Conservation (phyloP, 768 basidiomycete species). For the Mycena venus region DNA sequence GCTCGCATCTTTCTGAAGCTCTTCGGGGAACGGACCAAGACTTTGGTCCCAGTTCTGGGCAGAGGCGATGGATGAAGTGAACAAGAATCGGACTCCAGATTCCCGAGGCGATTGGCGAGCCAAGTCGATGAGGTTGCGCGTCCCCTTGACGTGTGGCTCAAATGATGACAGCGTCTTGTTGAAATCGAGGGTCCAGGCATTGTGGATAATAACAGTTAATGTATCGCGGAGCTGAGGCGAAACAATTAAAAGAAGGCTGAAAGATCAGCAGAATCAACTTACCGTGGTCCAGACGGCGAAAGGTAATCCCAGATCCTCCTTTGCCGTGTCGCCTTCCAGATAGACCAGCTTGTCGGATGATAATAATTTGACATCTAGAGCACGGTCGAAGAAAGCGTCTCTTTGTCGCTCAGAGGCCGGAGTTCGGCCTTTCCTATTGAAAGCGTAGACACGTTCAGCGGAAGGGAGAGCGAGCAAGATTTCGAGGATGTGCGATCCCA, state of each 20-base stretch:
- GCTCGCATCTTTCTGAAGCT: conserved; percentile 41
- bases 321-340: conserved; percentile 52
- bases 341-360: conserved; percentile 47
- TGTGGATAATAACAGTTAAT: conserved; percentile 54
- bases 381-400: conserved; percentile 52
- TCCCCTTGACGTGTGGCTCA: conserved; percentile 54
- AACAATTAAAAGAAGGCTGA: conserved; percentile 5
- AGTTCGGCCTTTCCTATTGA: conserved; percentile 42
- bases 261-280: too few species aligned
- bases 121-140: conserved; percentile 51
- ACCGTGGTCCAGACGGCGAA: conserved; percentile 42
- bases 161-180: too few species aligned
- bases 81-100: too few species aligned
- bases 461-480: conserved; percentile 37
- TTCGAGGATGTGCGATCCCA: conserved; percentile 53
- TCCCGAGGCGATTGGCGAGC: conserved; percentile 11
- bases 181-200: too few species aligned
- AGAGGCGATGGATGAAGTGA: too few species aligned
- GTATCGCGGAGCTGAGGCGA: conserved; percentile 41
- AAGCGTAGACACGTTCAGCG: conserved; percentile 45
- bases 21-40: too few species aligned
- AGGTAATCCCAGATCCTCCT: conserved; percentile 43
- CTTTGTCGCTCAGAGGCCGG: too few species aligned
- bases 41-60: too few species aligned
- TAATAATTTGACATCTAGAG: conserved; percentile 44